phyloP scores from a whole-genome alignment of 805 yeast genomes.

The Candida arabinofermentans region DNA sequence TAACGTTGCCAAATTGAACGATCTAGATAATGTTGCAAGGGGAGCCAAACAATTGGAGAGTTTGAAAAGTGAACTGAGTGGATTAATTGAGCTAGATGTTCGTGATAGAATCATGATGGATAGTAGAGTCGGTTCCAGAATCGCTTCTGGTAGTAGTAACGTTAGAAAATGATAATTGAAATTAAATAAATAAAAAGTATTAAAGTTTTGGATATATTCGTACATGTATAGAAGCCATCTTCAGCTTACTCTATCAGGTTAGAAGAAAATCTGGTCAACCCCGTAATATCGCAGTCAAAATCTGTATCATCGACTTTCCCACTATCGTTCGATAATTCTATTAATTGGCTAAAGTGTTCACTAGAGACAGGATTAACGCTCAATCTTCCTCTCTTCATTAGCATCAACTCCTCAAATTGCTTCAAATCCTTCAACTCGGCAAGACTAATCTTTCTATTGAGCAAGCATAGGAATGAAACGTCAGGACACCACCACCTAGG shows the following conservation, averaged over 20 bases:
- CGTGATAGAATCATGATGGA: constrained; percentile 85
- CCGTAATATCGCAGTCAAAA: constrained; percentile 19
- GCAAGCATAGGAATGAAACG: constrained; percentile 39
- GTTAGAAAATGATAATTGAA: not conserved
- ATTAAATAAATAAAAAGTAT: no score
- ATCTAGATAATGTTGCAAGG: constrained; percentile 63
- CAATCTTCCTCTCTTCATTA: constrained; percentile 45
- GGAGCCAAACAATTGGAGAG: constrained; percentile 60
- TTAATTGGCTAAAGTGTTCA: constrained; percentile 37
- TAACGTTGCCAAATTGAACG: constrained; percentile 70
- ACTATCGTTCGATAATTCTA: constrained; percentile 32
- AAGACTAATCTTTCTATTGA: constrained; percentile 39
- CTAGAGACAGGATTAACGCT: constrained; percentile 48
- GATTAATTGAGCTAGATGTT: constrained; percentile 61
- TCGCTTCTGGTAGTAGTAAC: constrained; percentile 11
- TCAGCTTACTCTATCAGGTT: constrained; percentile 3
- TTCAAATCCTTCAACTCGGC: constrained; percentile 33
- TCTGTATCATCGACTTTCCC: constrained; percentile 7
- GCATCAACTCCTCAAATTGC: constrained; percentile 36
- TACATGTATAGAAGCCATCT: no score
- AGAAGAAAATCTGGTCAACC: constrained; percentile 6
- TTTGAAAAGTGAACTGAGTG: constrained; percentile 62
- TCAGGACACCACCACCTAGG: constrained; percentile 61
- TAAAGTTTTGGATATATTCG: no score
- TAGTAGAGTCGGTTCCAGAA: constrained; percentile 50